phyloP scores from a whole-genome alignment of 139 green algal genomes.

The Deuterostichococcus epilithicus region DNA sequence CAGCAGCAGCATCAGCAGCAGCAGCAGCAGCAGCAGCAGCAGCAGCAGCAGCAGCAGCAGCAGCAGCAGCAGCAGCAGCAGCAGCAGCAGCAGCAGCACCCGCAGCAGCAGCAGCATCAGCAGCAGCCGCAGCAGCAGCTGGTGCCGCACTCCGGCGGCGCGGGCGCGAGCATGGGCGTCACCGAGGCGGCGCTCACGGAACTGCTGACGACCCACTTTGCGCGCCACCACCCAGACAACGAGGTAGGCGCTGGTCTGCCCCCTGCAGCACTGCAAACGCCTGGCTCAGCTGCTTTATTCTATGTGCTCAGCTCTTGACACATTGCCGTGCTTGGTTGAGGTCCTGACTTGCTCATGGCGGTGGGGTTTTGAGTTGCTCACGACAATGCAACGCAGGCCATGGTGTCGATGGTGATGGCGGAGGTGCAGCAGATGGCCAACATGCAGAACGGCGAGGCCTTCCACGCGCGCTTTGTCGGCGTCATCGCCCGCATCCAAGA shows the following conservation, averaged over 20 bases:
- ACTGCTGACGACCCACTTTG: background rate
- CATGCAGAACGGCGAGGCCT: background rate
- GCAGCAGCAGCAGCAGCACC: background rate
- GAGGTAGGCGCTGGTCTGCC: no score
- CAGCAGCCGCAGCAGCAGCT: background rate
- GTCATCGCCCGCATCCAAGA: background rate
- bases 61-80: background rate
- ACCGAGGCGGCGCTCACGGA: background rate
- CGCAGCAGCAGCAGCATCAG: no score
- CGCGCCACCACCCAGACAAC: background rate
- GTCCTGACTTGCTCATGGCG: no score
- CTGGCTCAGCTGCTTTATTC: no score
- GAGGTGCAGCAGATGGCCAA: background rate
- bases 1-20: background rate
- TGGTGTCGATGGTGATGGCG: conserved; percentile 1
- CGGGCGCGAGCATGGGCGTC: background rate
- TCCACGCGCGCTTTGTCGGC: background rate
- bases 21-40: background rate
- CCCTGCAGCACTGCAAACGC: no score
- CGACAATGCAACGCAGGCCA: no score
- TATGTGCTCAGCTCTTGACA: no score
- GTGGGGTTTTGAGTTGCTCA: no score
- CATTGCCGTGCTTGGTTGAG: no score
- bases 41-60: background rate
- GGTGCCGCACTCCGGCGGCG: background rate